Conservation (phyloP, 2,329 filamentous ascomycete species). For the Diaporthe vaccinii region DNA sequence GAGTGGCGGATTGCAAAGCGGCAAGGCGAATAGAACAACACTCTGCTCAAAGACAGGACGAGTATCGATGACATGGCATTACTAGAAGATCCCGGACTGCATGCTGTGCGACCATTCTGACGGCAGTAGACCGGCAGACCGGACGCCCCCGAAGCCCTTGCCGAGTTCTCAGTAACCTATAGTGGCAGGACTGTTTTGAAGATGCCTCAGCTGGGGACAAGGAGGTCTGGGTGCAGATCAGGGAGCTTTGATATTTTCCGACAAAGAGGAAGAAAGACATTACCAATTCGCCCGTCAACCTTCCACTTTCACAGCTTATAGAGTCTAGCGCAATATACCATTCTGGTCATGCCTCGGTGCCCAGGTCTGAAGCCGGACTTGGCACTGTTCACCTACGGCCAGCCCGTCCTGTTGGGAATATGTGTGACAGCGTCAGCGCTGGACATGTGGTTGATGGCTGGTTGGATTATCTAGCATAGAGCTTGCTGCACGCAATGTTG, state of each 20-base stretch:
- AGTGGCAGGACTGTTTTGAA: not conserved
- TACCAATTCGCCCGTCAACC: not conserved
- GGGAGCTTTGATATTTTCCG: not conserved
- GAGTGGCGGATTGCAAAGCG: not conserved
- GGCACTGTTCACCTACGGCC: not conserved
- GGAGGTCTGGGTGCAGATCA: not conserved
- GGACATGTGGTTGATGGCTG: not conserved
- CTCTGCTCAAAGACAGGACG: not conserved
- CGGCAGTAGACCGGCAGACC: not conserved
- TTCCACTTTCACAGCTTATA: not conserved
- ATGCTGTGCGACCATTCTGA: slow-evolving; percentile 20
- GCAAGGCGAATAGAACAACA: not conserved
- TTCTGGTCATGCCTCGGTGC: not conserved
- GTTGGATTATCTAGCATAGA: not conserved
- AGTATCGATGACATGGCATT: not conserved
- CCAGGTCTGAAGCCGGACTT: slow-evolving; percentile 3
- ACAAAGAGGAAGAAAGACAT: not conserved
- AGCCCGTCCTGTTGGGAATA: not conserved
- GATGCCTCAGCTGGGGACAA: not conserved
- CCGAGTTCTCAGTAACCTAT: not conserved
- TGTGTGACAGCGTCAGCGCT: not conserved
- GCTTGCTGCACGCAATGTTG: not conserved
- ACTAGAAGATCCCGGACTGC: not conserved
- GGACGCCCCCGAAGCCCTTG: not conserved
- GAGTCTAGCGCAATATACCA: not conserved